These are phyloP conservation scores for Coleophoma crateriformis DNA, from an alignment of 2,329 filamentous ascomycete species.

Conservation along the genomic window DNA sequence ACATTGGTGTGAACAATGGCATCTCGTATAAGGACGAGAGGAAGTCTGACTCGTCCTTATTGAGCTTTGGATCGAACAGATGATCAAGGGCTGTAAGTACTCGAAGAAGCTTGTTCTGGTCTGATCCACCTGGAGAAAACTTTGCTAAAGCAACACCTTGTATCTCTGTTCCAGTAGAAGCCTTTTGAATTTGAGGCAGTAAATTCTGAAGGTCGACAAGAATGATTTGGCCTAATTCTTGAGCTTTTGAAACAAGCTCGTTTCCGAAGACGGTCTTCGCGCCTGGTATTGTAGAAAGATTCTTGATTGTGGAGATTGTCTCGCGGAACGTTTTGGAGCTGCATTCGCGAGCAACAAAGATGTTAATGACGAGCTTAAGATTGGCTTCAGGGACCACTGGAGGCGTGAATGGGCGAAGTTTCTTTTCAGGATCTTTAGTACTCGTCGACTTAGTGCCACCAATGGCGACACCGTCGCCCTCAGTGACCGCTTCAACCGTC, in stretches of 20 bases:
- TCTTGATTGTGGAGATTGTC: slow-evolving; percentile 97
- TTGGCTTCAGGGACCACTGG: slow-evolving; percentile 86
- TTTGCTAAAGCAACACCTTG: slow-evolving; percentile 91
- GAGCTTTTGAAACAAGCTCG: slow-evolving; percentile 84
- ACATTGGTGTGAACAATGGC: slow-evolving; percentile 81
- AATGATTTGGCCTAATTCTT: slow-evolving; percentile 77
- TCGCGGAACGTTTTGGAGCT: slow-evolving; percentile 98
- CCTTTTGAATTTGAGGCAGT: slow-evolving; percentile 78
- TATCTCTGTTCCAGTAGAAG: slow-evolving; percentile 86
- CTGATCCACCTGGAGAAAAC: slow-evolving; percentile 92
- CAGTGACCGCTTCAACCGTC: slow-evolving; percentile 5
- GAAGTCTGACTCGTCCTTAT: slow-evolving; percentile 56
- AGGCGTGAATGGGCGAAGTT: slow-evolving; percentile 56
- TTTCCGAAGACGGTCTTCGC: slow-evolving; percentile 89
- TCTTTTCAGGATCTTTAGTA: slow-evolving; percentile 25
- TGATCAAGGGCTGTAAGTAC: slow-evolving; percentile 93
- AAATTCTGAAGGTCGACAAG: slow-evolving; percentile 79
- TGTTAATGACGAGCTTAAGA: slow-evolving; percentile 89
- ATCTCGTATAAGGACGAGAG: slow-evolving; percentile 87
- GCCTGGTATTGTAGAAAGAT: slow-evolving; percentile 85
- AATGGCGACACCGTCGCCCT: slow-evolving; percentile 13
- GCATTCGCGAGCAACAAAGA: slow-evolving; percentile 92
- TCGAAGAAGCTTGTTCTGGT: slow-evolving; percentile 91
- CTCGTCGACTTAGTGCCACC: slow-evolving; percentile 14
- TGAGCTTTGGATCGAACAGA: slow-evolving; percentile 78